Evolutionary conservation across 2,329 filamentous ascomycete genomes (phyloP), one percentile per base, ranked within the genome.

Genomic region (Didymella keratinophila): DNA sequence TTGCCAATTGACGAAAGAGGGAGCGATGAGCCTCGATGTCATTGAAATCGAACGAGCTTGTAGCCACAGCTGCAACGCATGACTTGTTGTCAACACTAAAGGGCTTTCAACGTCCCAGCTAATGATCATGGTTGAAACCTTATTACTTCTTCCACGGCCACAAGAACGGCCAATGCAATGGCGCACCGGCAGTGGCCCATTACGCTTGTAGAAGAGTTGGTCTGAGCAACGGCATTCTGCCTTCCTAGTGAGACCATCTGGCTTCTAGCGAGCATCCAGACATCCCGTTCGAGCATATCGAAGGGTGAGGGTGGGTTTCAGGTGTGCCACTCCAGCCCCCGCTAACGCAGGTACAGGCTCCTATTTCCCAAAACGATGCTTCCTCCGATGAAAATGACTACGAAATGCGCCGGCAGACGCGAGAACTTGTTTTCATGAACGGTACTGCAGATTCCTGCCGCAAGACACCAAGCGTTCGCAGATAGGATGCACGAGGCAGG

Each of bases 321-420:
- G 70, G 63, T 65, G 50, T 55, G 62, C 61, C 53, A 62, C 56
- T 64, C 59, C 58, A 56, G 53, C 48, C 61, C 63, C 64, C 66
- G 64, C 74, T 76, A 76, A 71, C 66, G 74, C 73, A 76, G 74
- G 74, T 76, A 76, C 74, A 64, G 61, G 54, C 53, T 65, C 48
- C 46, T 65, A 63, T 61, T 58, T 65, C 69, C 74, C 60, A 71
- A 75, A 70, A 51, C 42, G 71, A 66, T 63, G 62, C 68, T 72
- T 75, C 63, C 70, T 71, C 73, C 74, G 74, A 68, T 27, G 51
- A 46, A 41, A 49, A 20, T 41, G 27, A 51, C 39, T 12, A 52
- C 34, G 43, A 28, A 42, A 39, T 12, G 37, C 34, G 47, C 47
- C 52, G 36, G 42, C 52, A 60, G 51, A 47, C 34, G 28, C 32